phyloP scores from a whole-genome alignment of 176 grass and related monocot genomes.

The Carex myosuroides region DNA sequence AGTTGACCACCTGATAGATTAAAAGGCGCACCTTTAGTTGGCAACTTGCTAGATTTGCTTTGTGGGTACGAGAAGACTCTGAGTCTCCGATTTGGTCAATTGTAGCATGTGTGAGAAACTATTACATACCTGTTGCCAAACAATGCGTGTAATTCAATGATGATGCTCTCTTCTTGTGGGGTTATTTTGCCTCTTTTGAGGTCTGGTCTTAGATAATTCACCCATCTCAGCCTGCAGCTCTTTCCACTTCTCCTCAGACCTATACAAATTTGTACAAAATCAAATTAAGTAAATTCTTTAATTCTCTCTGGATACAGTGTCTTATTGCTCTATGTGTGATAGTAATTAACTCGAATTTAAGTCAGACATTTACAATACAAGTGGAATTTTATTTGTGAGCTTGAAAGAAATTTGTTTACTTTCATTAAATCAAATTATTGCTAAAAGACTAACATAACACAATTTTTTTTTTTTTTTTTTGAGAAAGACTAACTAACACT shows the following conservation, averaged over 20 bases:
- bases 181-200: slow-evolving; percentile 79
- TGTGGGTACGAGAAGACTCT: not conserved
- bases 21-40: slow-evolving; percentile 5
- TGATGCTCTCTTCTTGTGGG: slow-evolving; percentile 68
- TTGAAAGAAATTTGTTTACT: not conserved
- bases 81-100: not conserved
- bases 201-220: slow-evolving; percentile 86
- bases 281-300: not conserved
- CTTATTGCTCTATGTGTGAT: not conserved
- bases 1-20: slow-evolving; percentile 69
- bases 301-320: not conserved
- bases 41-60: not conserved
- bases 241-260: slow-evolving; percentile 79
- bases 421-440: not conserved
- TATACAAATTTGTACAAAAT: not conserved
- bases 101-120: not conserved
- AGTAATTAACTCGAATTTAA: not conserved
- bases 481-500: not conserved
- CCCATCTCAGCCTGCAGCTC: slow-evolving; percentile 85
- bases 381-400: not conserved
- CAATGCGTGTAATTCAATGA: slow-evolving; percentile 74
- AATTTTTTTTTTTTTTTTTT: too few relatives aligned
- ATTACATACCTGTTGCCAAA: slow-evolving; percentile 72
- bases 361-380: not conserved
- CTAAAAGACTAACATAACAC: not conserved